Evolutionary conservation across 352 stramenopile genomes (phyloP).

Genomic region (Pythium aphanidermatum): DNA sequence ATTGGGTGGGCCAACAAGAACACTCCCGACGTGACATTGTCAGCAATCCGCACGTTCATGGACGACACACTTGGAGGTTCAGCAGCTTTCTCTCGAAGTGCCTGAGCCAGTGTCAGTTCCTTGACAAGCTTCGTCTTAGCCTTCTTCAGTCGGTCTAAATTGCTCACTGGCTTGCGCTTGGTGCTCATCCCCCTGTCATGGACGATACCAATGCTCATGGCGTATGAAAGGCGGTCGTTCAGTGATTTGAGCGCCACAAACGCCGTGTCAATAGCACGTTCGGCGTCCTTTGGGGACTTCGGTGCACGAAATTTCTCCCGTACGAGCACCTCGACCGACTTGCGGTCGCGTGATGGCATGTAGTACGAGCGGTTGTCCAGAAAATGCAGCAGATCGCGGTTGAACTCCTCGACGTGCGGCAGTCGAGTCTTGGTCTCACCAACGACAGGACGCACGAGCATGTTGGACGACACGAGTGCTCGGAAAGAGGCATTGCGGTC

Average conservation of each 20-base stretch:
- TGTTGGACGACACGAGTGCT: constrained; percentile 51
- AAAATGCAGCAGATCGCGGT: constrained; percentile 44
- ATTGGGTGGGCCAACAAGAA: constrained; percentile 77
- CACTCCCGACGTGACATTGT: constrained; percentile 32
- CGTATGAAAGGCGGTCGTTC: constrained; percentile 51
- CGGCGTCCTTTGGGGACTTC: neutral
- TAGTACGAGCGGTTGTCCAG: constrained; percentile 60
- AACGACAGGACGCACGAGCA: constrained; percentile 38
- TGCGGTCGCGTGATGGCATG: constrained; percentile 34
- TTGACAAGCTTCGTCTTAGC: constrained; percentile 6
- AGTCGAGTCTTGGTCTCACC: constrained; percentile 25
- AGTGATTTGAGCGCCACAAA: constrained; percentile 56
- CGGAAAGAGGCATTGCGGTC: constrained; percentile 54
- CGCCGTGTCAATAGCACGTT: constrained; percentile 40
- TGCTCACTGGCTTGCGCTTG: neutral
- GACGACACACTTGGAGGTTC: constrained; percentile 18
- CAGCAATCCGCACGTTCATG: constrained; percentile 11
- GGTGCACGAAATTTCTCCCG: constrained; percentile 40
- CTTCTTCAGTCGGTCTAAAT: neutral
- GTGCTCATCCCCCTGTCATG: neutral
- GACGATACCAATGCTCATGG: constrained; percentile 28
- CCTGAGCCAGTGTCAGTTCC: constrained; percentile 8
- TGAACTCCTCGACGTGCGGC: constrained; percentile 56
- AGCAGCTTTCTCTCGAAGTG: constrained; percentile 6
- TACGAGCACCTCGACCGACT: constrained; percentile 33